Evolutionary conservation across 2,329 filamentous ascomycete genomes (phyloP), one percentile per base, ranked within the genome.

Genomic region (Aspergillus uvarum): DNA sequence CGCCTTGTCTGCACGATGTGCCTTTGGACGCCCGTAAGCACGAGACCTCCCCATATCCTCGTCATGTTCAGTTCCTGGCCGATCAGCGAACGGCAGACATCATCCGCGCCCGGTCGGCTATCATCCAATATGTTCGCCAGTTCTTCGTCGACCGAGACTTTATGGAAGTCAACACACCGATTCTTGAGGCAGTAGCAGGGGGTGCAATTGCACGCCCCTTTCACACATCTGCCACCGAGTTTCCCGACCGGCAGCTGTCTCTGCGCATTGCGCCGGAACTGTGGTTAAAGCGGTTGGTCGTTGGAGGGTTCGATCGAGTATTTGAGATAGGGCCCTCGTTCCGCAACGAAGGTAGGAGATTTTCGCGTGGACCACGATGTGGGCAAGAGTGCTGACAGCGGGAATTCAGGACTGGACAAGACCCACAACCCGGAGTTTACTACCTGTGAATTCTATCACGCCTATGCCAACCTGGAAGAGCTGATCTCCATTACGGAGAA

Each of bases 351-450:
- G 91, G 92, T 74, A 79, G 50, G 68, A 61, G 10, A 29, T 26
- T 21, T 8, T 62, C 10, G 31, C 24, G 24, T 8, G 4, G 24
- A 5, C 5, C 26, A 16, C 22, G 16, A 44, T 26, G 12, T 7
- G 19, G 1, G 21, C 11, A 29, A 16, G 21, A 22, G 5, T 24
- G 47, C 47, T 26, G 50, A 26, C 47, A n/a, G 44, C 29, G 38
- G 53, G 42, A 22, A 35, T 29, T 42, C 42, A 81, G 83, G 84
- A 1, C 76, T 96, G 38, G 93, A 97, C 74, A 85, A 85, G 31
- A 96, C 92, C 0, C 95, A 99, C 74, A 99, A 99, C 72, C 94
- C 95, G 0, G 95, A 99, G 73, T 99, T 98, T 77, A 95, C 91
- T 49, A 98, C 91, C 61, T 98, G 94, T 80, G 95, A 99, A 77